phyloP scores from a whole-genome alignment of 2,329 filamentous ascomycete species.

The Apiospora sp. region DNA sequence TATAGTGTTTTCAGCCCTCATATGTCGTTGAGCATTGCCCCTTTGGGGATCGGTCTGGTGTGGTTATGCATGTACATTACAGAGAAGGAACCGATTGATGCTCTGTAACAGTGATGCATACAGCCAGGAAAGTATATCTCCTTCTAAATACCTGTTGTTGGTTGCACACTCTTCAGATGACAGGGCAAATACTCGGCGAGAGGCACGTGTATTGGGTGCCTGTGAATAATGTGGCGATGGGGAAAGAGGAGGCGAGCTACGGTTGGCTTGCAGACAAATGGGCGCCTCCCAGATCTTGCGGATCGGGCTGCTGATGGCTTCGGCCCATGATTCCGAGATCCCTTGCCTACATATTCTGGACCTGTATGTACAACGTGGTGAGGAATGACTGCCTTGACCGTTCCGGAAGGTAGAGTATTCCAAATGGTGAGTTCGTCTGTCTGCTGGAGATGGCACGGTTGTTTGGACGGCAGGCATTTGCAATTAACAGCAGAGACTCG shows the following conservation, averaged over 20 bases:
- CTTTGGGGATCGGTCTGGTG: neutral
- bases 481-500: neutral
- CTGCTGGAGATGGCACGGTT: neutral
- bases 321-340: conserved; percentile 12
- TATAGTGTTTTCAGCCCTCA: neutral
- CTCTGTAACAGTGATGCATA: neutral
- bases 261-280: conserved; percentile 18
- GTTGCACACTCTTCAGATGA: neutral
- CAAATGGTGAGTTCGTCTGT: neutral
- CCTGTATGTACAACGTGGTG: neutral
- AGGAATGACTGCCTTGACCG: neutral
- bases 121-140: neutral
- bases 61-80: neutral
- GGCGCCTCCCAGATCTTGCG: conserved; percentile 12
- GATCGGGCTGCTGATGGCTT: conserved; percentile 20
- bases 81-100: neutral
- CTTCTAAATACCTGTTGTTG: neutral
- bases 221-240: neutral
- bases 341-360: conserved; percentile 7
- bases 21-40: neutral
- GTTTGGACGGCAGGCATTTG: neutral
- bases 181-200: neutral
- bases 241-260: neutral
- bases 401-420: neutral
- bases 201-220: conserved; percentile 4